phyloP scores from a whole-genome alignment of 2,329 filamentous ascomycete genomes.

The Cryphonectria japonica region DNA sequence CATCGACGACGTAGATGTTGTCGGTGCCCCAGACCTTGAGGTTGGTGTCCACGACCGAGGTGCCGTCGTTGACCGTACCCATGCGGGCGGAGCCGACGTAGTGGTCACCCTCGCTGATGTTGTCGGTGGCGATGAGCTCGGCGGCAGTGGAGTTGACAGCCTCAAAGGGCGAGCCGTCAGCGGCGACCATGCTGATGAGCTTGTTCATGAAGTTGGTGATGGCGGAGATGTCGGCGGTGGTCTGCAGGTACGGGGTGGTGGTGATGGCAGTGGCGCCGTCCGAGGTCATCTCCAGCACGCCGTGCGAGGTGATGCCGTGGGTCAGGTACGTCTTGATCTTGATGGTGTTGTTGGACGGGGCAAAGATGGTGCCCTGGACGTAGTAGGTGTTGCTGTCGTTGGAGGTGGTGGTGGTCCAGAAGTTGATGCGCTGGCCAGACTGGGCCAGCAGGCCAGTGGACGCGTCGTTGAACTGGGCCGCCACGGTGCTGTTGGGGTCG shows the following conservation, averaged over 20 bases:
- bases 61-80: slow-evolving; percentile 38
- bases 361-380: slow-evolving; percentile 51
- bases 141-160: slow-evolving; percentile 30
- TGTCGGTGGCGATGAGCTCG: slow-evolving; percentile 27
- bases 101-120: slow-evolving; percentile 35
- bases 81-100: slow-evolving; percentile 39
- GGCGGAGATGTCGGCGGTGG: slow-evolving; percentile 36
- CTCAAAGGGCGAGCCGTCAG: slow-evolving; percentile 33
- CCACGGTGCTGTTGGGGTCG: slow-evolving; percentile 34
- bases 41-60: slow-evolving; percentile 40
- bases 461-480: slow-evolving; percentile 42
- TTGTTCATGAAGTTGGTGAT: slow-evolving; percentile 35
- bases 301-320: slow-evolving; percentile 52
- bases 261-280: slow-evolving; percentile 47
- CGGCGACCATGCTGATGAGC: slow-evolving; percentile 36
- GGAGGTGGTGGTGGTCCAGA: slow-evolving; percentile 49
- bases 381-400: slow-evolving; percentile 45
- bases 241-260: slow-evolving; percentile 43
- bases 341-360: slow-evolving; percentile 46
- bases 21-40: slow-evolving; percentile 61
- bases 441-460: slow-evolving; percentile 47
- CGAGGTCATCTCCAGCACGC: slow-evolving; percentile 47
- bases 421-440: slow-evolving; percentile 50
- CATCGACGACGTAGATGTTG: slow-evolving; percentile 66
- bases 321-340: slow-evolving; percentile 55